Evolutionary conservation across 768 basidiomycete genomes (phyloP), one percentile per base, ranked within the genome.

Genomic region (Hemileccinum impolitum): DNA sequence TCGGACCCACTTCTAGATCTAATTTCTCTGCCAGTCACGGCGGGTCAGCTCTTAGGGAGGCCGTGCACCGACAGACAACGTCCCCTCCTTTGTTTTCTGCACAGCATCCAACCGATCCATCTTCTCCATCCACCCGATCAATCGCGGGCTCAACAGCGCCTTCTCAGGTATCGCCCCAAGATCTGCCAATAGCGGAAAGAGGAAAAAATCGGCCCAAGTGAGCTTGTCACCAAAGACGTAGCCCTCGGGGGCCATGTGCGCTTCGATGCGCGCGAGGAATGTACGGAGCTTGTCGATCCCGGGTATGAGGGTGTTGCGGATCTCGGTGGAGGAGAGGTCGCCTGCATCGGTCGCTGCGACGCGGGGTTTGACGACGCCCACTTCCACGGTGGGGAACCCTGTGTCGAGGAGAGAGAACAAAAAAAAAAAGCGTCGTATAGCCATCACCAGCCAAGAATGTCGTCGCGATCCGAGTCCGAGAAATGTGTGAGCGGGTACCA

Each of bases 121-220:
- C 18, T 50, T 45, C 4, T 50, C 54, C 60, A 67, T 63, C 65
- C 63, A 69, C 0, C 2, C 19, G 4, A 40, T 7, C 26, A 67
- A 43, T 5, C 65, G 61, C 3, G 56, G 55, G 5, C 57, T 61
- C 14, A 67, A 38, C 37, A 65, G 5, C 14, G 58, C 59, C 13
- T 60, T 49, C 23, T 67, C 66, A 0, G 66, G 63, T 3, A 54
- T 58, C 4, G 67, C 61, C 31, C 38, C 49, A 6, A 67, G 55
- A 31, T 67, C 66, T 25, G 66, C 67, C 38, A 67, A 47, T 2
- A 69, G 61, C 3, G 66, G 61, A 36, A 47, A 69, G 12, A 67
- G 58, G 58, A 69, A 69, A 43, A 69, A 65, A 51, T 67, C 66
- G 13, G 67, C 66, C 66, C 66, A 67, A 6, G 48, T 59, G 39